Evolutionary conservation across 2,329 filamentous ascomycete genomes (phyloP).

Genomic region (Penicillium sp.): DNA sequence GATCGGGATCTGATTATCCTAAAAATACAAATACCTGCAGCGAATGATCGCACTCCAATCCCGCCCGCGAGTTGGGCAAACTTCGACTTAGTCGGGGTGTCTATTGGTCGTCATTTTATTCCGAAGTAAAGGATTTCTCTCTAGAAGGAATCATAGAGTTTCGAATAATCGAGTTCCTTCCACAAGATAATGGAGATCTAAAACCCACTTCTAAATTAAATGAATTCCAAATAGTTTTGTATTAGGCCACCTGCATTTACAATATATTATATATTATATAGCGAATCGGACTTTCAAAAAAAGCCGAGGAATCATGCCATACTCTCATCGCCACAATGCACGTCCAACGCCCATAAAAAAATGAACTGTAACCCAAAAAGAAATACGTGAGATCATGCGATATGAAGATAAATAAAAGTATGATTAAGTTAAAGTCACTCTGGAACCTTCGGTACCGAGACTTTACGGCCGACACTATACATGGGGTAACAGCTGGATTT

Average conservation of each 20-base stretch:
- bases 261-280: background rate
- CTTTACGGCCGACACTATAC: background rate
- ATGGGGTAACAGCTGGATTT: background rate
- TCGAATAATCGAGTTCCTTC: background rate
- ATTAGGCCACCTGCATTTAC: background rate
- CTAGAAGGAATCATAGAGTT: background rate
- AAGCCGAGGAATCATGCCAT: background rate
- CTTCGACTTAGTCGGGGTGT: background rate
- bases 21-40: slow-evolving; percentile 6
- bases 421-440: no score
- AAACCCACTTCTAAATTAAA: background rate
- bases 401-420: background rate
- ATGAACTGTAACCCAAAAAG: background rate
- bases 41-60: slow-evolving; percentile 3
- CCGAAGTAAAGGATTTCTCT: background rate
- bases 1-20: slow-evolving; percentile 6
- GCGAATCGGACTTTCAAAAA: background rate
- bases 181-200: background rate
- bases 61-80: slow-evolving; percentile 1
- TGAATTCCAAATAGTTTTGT: background rate
- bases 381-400: background rate
- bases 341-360: no score
- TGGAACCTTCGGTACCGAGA: background rate
- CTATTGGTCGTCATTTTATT: background rate
- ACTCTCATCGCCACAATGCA: background rate